Evolutionary conservation across 495 filamentous ascomycete species (phyloP).

Genomic region (Penicillium paxilli): DNA sequence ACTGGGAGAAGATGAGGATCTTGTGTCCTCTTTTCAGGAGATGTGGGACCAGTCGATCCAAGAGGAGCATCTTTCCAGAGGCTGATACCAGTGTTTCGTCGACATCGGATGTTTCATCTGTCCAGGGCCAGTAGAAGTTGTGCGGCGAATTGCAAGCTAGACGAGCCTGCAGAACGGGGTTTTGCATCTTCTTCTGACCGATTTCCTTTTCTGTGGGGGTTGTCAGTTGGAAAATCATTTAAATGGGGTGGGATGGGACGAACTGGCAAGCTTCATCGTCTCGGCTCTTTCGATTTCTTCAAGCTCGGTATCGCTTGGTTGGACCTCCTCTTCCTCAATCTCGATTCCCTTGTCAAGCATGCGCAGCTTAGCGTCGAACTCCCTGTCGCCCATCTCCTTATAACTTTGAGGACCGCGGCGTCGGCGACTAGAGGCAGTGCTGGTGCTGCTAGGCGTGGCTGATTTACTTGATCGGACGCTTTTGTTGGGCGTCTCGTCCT

Average conservation of each 20-base stretch:
- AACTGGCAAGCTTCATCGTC: constrained; percentile 78
- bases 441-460: constrained; percentile 57
- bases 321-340: constrained; percentile 56
- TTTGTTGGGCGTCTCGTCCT: constrained; percentile 53
- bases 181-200: constrained; percentile 88
- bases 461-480: constrained; percentile 69
- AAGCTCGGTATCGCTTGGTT: constrained; percentile 48
- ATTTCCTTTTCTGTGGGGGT: constrained; percentile 69
- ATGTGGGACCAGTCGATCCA: constrained; percentile 79
- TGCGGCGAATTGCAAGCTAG: constrained; percentile 91
- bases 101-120: constrained; percentile 45
- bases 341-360: constrained; percentile 57
- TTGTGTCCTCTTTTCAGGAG: constrained; percentile 80
- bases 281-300: constrained; percentile 68
- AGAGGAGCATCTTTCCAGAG: constrained; percentile 92
- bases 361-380: constrained; percentile 70
- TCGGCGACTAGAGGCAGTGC: constrained; percentile 43
- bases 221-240: constrained; percentile 13
- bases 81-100: constrained; percentile 81
- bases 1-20: constrained; percentile 94
- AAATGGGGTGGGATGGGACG: constrained; percentile 21
- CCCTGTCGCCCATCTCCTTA: constrained; percentile 71
- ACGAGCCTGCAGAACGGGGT: constrained; percentile 89
- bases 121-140: constrained; percentile 95
- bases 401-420: constrained; percentile 60